A percentile compares a stretch with the other conserved stretches of the same genome.
phyloP scores from a whole-genome alignment of 1,284 basidiomycete genomes.

The Boletus mariae region DNA sequence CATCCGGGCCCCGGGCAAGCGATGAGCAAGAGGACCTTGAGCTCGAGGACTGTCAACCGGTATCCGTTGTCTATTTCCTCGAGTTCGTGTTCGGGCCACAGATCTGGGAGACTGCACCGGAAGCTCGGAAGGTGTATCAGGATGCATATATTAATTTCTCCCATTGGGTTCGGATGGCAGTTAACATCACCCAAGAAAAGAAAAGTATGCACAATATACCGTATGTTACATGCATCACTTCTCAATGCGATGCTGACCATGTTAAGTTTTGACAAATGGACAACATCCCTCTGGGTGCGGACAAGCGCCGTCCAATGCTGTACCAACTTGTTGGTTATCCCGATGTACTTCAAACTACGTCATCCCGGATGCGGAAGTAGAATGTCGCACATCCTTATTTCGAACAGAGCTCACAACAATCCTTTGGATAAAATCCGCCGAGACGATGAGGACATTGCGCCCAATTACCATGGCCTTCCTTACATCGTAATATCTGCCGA shows the following conservation, averaged over 20 bases:
- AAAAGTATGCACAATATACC: not conserved
- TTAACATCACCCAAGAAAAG: not conserved
- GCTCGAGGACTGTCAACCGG: not conserved
- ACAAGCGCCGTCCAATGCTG: not conserved
- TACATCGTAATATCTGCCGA: not conserved
- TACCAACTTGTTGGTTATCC: not conserved
- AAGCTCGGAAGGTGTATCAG: not conserved
- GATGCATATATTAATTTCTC: not conserved
- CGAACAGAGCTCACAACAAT: not conserved
- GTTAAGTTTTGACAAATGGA: not conserved
- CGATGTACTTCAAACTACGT: not conserved
- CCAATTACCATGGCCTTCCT: not conserved
- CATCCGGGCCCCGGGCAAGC: too few species aligned
- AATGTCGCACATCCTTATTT: not conserved
- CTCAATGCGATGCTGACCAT: not conserved
- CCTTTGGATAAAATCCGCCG: not conserved
- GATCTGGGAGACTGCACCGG: not conserved
- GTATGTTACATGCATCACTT: not conserved
- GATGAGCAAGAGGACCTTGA: not conserved
- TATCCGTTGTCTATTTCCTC: not conserved
- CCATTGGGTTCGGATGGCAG: not conserved
- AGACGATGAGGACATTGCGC: not conserved
- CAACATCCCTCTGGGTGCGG: not conserved
- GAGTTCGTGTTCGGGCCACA: not conserved
- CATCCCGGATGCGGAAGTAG: not conserved